Conservation (phyloP, 75 land plant genomes). For the Picea glauca region DNA sequence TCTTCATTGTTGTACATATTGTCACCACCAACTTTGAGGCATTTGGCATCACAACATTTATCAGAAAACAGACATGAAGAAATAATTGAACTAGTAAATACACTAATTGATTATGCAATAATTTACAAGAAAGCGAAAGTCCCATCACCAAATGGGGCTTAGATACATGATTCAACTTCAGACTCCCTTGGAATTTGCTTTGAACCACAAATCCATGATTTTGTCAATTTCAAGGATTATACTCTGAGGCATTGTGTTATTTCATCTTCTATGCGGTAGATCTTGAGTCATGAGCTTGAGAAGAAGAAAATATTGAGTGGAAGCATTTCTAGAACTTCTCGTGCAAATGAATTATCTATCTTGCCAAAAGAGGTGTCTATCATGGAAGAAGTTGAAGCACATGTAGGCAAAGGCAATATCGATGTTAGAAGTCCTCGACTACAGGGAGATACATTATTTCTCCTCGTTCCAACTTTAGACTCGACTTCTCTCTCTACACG, state of each 20-base stretch:
- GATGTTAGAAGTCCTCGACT: neutral
- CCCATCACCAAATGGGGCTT: slow-evolving; percentile 13
- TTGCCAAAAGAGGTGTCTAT: neutral
- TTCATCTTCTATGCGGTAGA: slow-evolving; percentile 67
- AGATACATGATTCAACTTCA: slow-evolving; percentile 19
- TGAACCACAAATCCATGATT: slow-evolving; percentile 61
- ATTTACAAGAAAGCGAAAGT: slow-evolving; percentile 68
- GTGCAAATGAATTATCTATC: slow-evolving; percentile 5
- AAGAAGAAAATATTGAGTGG: slow-evolving; percentile 53
- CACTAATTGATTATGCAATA: slow-evolving; percentile 75
- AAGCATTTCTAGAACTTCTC: slow-evolving; percentile 18
- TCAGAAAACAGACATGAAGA: slow-evolving; percentile 17
- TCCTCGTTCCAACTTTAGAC: no score
- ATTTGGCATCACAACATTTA: no score
- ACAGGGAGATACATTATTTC: no score
- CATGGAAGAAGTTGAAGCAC: neutral
- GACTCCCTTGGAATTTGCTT: slow-evolving; percentile 45
- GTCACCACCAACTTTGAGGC: no score
- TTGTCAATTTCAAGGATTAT: slow-evolving; percentile 71
- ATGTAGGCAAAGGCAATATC: neutral
- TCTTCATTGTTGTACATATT: no score
- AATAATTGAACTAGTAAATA: slow-evolving; percentile 57
- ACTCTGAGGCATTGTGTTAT: slow-evolving; percentile 36
- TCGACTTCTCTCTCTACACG: no score
- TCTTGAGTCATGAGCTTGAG: slow-evolving; percentile 79